Percentiles rank a stretch among this genome's conserved stretches.
Conservation (phyloP, 176 grass and related monocot genomes). For the Musa itinerans region DNA sequence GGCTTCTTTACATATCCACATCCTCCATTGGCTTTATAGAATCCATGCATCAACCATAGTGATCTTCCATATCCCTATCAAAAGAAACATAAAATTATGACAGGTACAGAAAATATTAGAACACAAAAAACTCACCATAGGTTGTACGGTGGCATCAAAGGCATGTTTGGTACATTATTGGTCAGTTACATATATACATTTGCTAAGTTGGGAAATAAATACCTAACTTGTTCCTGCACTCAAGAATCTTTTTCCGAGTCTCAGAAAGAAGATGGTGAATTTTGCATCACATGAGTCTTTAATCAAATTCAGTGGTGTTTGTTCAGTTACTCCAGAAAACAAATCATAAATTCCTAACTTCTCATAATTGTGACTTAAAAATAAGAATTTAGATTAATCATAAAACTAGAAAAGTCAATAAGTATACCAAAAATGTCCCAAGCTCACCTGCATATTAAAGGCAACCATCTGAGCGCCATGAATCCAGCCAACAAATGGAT, state of each 20-base stretch:
- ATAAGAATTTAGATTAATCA: neutral
- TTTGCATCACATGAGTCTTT: too few species aligned
- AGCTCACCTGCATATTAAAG: slow-evolving; percentile 27
- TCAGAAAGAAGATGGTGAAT: too few species aligned
- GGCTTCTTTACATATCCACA: slow-evolving; percentile 95
- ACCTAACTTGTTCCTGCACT: too few species aligned
- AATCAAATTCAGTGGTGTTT: too few species aligned
- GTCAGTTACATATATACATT: too few species aligned
- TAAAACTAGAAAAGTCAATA: neutral
- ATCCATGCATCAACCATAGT: slow-evolving; percentile 93
- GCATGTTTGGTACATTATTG: too few species aligned
- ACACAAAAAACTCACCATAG: too few species aligned
- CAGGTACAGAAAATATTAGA: neutral
- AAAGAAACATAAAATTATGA: neutral
- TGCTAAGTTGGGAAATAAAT: too few species aligned
- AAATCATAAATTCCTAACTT: too few species aligned
- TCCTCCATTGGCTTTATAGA: slow-evolving; percentile 77
- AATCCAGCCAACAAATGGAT: slow-evolving; percentile 22
- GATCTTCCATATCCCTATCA: slow-evolving; percentile 73
- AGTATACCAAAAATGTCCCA: neutral
- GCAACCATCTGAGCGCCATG: slow-evolving; percentile 32
- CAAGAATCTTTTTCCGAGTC: too few species aligned
- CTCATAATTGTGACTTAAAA: neutral
- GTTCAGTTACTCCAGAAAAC: too few species aligned
- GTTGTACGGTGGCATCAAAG: too few species aligned